Percentiles rank a stretch among this genome's conserved stretches.
phyloP scores from a whole-genome alignment of 1,139 yeast genomes.

The Protomyces gravidus region DNA sequence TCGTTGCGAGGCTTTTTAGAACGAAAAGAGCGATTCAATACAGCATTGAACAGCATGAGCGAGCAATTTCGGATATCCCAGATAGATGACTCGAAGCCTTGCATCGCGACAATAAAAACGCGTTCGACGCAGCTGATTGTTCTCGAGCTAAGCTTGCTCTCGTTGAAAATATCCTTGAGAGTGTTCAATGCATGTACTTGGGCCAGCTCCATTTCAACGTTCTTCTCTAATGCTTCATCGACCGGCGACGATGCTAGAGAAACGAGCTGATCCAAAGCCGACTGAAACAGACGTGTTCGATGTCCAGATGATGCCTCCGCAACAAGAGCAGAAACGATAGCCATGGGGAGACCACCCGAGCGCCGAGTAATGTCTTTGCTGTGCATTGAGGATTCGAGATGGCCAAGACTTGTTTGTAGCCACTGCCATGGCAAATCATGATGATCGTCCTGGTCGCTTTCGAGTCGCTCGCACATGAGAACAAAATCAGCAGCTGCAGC shows the following conservation, averaged over 20 bases:
- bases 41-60: slow-evolving; percentile 81
- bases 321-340: slow-evolving; percentile 66
- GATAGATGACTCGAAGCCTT: slow-evolving; percentile 48
- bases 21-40: slow-evolving; percentile 76
- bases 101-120: slow-evolving; percentile 58
- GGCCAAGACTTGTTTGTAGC: slow-evolving; percentile 52
- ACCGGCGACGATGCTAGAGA: slow-evolving; percentile 41
- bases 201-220: slow-evolving; percentile 61
- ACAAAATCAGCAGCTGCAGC: slow-evolving; percentile 77
- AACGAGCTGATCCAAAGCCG: slow-evolving; percentile 51
- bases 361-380: slow-evolving; percentile 74
- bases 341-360: slow-evolving; percentile 84
- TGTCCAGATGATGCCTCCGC: slow-evolving; percentile 47
- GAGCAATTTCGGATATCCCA: slow-evolving; percentile 78
- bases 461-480: slow-evolving; percentile 56
- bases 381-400: slow-evolving; percentile 48
- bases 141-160: slow-evolving; percentile 55
- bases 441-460: slow-evolving; percentile 34
- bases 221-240: slow-evolving; percentile 46
- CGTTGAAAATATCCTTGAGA: slow-evolving; percentile 66
- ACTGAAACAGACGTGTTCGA: slow-evolving; percentile 42
- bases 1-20: slow-evolving; percentile 44
- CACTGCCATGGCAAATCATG: slow-evolving; percentile 49
- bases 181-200: slow-evolving; percentile 94
- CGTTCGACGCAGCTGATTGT: slow-evolving; percentile 54